Percentiles rank a stretch among this genome's conserved stretches.
Conservation (phyloP, 2,329 filamentous ascomycete genomes). For the Cryphonectria radicalis region DNA sequence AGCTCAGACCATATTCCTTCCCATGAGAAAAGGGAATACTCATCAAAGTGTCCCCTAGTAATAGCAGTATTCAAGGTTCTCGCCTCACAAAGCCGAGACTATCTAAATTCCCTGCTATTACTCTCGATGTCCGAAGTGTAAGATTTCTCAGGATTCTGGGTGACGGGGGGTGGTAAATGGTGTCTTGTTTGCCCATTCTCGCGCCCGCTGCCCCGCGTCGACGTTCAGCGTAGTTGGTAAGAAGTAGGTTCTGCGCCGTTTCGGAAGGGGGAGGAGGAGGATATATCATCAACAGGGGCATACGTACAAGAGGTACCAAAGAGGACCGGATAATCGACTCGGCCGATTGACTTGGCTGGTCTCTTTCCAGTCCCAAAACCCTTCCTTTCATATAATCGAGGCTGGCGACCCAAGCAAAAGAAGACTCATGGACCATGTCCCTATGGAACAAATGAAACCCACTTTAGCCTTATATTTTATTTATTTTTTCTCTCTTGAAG, state of each 20-base stretch:
- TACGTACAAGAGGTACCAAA: neutral
- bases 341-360: neutral
- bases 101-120: neutral
- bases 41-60: neutral
- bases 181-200: neutral
- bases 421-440: neutral
- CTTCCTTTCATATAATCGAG: neutral
- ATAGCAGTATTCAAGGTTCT: neutral
- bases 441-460: neutral
- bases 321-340: neutral
- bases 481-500: neutral
- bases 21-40: neutral
- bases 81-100: neutral
- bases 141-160: neutral
- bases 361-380: neutral
- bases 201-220: neutral
- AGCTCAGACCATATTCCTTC: neutral
- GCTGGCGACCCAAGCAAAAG: neutral
- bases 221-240: neutral
- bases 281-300: slow-evolving; percentile 3
- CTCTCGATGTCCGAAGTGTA: neutral
- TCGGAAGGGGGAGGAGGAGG: neutral
- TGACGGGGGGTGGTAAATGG: neutral
- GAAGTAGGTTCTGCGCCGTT: neutral
- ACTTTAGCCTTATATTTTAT: neutral